These are phyloP conservation scores for Penicillium parvum DNA, from an alignment of 495 filamentous ascomycete genomes.

Conservation along the genomic window DNA sequence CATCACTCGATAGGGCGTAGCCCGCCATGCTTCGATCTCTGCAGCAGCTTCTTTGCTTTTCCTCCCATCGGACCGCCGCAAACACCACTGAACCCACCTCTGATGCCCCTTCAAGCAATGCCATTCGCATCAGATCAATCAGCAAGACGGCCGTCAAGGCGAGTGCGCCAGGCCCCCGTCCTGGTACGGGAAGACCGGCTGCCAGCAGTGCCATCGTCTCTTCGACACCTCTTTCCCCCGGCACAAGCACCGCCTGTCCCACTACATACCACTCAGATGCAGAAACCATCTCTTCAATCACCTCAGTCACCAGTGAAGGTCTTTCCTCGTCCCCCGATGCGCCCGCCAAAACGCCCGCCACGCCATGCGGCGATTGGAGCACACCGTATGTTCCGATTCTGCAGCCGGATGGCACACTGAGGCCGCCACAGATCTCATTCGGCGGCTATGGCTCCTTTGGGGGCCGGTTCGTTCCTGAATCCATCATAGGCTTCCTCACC, in stretches of 20 bases:
- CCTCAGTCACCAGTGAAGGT: constrained; percentile 13
- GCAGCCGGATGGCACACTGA: constrained; percentile 22
- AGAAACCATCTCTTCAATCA: constrained; percentile 14
- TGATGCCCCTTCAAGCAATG: background rate
- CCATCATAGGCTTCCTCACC: constrained; percentile 28
- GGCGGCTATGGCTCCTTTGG: constrained; percentile 30
- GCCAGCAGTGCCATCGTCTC: background rate
- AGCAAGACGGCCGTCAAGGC: background rate
- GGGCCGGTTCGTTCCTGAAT: constrained; percentile 32
- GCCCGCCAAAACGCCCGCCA: constrained; percentile 5
- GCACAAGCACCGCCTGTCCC: constrained; percentile 10
- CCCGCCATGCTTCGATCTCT: constrained; percentile 15
- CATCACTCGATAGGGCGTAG: background rate
- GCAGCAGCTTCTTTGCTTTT: constrained; percentile 19
- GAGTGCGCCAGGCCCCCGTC: constrained; percentile 3
- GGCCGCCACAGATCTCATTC: constrained; percentile 20
- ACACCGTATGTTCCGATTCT: constrained; percentile 23
- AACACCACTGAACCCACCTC: background rate
- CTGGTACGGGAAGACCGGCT: background rate
- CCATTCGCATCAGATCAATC: constrained; percentile 4
- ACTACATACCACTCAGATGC: constrained; percentile 9
- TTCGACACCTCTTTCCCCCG: background rate
- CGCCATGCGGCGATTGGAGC: constrained; percentile 4
- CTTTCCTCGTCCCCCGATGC: constrained; percentile 7
- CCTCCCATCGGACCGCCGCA: background rate